Base-by-base conservation (phyloP, 495 filamentous ascomycete genomes). In the Daldinia decipiens region DNA sequence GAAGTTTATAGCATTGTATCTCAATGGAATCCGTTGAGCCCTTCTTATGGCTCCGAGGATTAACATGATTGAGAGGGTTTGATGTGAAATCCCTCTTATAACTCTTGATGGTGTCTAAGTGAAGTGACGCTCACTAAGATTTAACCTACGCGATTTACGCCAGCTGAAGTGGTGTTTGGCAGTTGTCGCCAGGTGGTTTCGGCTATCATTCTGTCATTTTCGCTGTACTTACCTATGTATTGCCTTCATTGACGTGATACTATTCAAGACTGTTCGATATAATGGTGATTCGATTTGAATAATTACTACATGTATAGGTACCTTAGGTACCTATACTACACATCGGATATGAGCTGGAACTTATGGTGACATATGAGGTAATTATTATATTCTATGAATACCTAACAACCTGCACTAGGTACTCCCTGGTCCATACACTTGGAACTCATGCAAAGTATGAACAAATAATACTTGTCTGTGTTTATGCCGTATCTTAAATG, bases 41-140 rank as follows among this genome's bases (percentile, higher is more conserved):
- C 55, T 71, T 53, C 68, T 50, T 21, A 68, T 2, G 15, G 45
- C 55, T 50, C 55, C 27, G 38, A 68, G 53, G 26, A 61, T 5
- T 21, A 67, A 51, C 63, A 67, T 72, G 11, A 34, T 64, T 47
- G 47, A 56, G 55, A 70, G 4, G 40, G 1, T 26, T 55, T 40
- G 31, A 55, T 55, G 13, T 52, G 29, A 56, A 53, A n/a, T 43
- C 12, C 32, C 47, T 34, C 43, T 21, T 43, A 36, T 31, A 12
- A 11, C 6, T 31, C 31, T 32, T 32, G 53, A 24, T 27, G 31
- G 13, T 56, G 53, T 56, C n/a, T 56, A 19, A 56, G 24, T 56
- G 40, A 32, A 24, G 29, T 59, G 26, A 54, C 29, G 24, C 15
- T 9, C 19, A 24, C 12, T 38, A 21, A 56, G 51, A 59, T 59